Percentiles rank a stretch among this genome's conserved stretches.
phyloP scores from a whole-genome alignment of 1,139 yeast species.

The Maudiozyma humilis region DNA sequence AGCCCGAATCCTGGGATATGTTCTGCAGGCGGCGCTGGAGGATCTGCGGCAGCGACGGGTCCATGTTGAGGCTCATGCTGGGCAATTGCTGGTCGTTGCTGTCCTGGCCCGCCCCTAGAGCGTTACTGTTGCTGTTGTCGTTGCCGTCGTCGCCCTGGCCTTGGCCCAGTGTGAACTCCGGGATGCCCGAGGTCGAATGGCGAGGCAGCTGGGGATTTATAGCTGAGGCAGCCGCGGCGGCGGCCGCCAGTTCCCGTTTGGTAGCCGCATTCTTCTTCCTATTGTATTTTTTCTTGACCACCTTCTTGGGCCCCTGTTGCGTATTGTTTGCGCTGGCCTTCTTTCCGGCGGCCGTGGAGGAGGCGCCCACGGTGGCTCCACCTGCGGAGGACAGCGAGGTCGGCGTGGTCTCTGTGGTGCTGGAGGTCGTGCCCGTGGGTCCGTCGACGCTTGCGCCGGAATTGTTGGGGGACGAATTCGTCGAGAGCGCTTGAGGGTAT shows the following conservation, averaged over 20 bases:
- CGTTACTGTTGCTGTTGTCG: background rate
- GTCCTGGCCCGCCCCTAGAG: conserved; percentile 3
- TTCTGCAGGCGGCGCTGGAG: conserved; percentile 23
- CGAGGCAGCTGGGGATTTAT: background rate
- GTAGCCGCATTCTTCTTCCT: conserved; percentile 6
- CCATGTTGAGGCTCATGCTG: conserved; percentile 3
- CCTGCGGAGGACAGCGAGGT: background rate
- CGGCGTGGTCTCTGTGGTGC: conserved; percentile 2
- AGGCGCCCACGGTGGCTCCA: background rate
- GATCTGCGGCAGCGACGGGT: conserved; percentile 23
- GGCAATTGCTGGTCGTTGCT: conserved; percentile 1
- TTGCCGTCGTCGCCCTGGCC: background rate
- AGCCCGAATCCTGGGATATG: conserved; percentile 20
- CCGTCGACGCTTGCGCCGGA: conserved; percentile 4
- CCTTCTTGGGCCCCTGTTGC: conserved; percentile 6
- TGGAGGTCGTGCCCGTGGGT: background rate
- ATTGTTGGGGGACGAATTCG: conserved; percentile 2
- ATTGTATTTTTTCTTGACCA: conserved; percentile 7
- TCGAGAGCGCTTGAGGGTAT: background rate
- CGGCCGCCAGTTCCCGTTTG: conserved; percentile 1
- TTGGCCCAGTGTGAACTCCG: background rate
- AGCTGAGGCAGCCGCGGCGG: background rate
- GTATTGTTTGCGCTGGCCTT: conserved; percentile 1
- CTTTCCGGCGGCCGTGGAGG: no score
- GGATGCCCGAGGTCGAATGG: background rate